A percentile compares a stretch with the other conserved stretches of the same genome.
Evolutionary conservation across 1,139 yeast genomes (phyloP).

Genomic region (Saccharomyces hybrid): DNA sequence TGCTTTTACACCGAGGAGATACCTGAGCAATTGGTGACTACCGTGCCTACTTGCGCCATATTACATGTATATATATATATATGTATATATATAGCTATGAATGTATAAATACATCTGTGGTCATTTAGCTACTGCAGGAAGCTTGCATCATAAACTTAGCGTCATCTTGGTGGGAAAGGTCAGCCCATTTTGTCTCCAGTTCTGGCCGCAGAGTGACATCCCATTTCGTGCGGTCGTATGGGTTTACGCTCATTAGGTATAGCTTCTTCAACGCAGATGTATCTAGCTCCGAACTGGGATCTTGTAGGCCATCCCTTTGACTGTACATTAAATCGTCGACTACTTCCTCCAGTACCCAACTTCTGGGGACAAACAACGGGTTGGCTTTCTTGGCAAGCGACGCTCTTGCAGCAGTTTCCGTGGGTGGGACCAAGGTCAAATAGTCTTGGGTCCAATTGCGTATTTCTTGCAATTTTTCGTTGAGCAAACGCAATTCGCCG

Average conservation of each 20-base stretch:
- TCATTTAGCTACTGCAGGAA: conserved; percentile 50
- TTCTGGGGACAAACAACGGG: conserved; percentile 77
- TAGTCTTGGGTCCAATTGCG: conserved; percentile 36
- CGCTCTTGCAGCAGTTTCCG: conserved; percentile 35
- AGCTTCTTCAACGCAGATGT: conserved; percentile 43
- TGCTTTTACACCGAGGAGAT: background rate
- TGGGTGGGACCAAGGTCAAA: conserved; percentile 34
- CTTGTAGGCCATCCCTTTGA: conserved; percentile 27
- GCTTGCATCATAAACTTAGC: conserved; percentile 54
- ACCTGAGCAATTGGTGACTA: background rate
- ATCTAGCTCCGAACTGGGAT: conserved; percentile 18
- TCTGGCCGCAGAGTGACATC: conserved; percentile 51
- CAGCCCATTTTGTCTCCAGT: conserved; percentile 49
- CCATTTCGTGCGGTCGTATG: conserved; percentile 56
- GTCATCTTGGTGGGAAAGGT: conserved; percentile 36
- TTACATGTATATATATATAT: background rate
- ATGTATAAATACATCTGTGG: background rate
- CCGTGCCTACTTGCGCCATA: background rate
- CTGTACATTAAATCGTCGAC: conserved; percentile 38
- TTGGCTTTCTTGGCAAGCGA: conserved; percentile 44
- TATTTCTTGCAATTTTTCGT: conserved; percentile 31
- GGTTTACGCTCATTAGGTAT: conserved; percentile 55
- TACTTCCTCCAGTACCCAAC: conserved; percentile 84
- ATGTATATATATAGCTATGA: background rate
- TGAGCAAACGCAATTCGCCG: conserved; percentile 19